Base-by-base conservation (phyloP, 1,284 basidiomycete species). In the Apiotrichum laibachii region DNA sequence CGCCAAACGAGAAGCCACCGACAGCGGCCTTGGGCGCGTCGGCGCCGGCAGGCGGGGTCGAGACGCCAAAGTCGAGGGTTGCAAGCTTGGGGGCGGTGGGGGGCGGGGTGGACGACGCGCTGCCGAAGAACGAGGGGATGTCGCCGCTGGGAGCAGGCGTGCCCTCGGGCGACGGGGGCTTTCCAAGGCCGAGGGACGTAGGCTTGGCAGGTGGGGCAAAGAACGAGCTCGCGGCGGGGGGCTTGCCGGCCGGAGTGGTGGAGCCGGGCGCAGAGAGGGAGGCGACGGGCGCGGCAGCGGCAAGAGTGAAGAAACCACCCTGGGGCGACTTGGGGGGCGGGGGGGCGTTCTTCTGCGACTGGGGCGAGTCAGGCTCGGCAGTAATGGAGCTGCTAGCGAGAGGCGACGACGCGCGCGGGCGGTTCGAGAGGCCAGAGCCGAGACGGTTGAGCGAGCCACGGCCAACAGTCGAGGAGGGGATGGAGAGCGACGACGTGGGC, bases 321-420 rank as follows among this genome's bases (percentile, higher is more conserved):
- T 61, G 34, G 21, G 60, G 54, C 6, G 59, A 56, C 21, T 48
- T 55, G 10, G 59, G 35, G 13, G 60, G 43, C 11, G 64, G 40
- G 15, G 45, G n/a, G 48, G 48, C 40, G 48, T 54, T 47, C 53
- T 53, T 49, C 19, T 51, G 9, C 49, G 48, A 21, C 19, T 71
- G 68, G 33, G 75, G 75, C 12, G 73, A 75, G 48, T 72, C 73
- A 1, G 72, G 72, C 46, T 65, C 60, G 26, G 75, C 72, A 18
- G 67, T 62, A 35, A 75, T 69, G 0, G 70, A 71, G 26, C 62
- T 67, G 18, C 54, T 59, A 7, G 75, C 75, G 1, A 77, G 67
- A 10, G 75, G 75, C 5, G 75, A 77, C 5, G 72, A 73, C 12
- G 75, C 71, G 49, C 75, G 61, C 5, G 73, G 75, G 2, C 72